A percentile compares a stretch with the other conserved stretches of the same genome.
These are phyloP conservation scores for Neltuma alba DNA, from an alignment of 306 rosid genomes.

Conservation along the genomic window DNA sequence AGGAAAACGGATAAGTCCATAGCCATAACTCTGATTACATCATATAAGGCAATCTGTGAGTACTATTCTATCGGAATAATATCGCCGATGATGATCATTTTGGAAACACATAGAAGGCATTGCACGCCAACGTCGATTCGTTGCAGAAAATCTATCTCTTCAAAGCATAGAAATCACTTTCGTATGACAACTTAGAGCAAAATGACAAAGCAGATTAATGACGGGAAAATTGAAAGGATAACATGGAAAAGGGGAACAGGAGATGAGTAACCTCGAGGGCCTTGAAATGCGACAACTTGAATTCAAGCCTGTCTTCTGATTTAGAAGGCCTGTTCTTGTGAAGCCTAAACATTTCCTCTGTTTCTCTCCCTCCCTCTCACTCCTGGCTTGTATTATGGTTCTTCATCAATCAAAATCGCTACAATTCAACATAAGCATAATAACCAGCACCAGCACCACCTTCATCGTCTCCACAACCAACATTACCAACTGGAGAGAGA, in stretches of 20 bases:
- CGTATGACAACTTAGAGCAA: neutral
- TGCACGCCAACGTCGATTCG: constrained; percentile 21
- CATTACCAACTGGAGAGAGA: constrained; percentile 60
- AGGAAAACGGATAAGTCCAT: neutral
- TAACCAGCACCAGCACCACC: constrained; percentile 14
- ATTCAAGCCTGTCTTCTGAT: constrained; percentile 60
- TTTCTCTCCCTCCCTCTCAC: neutral
- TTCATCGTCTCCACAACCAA: constrained; percentile 43
- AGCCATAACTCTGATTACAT: neutral
- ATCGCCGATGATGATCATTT: constrained; percentile 23
- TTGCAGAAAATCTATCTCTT: neutral
- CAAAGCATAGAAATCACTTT: neutral
- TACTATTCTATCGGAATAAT: neutral
- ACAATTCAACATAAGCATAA: constrained; percentile 8
- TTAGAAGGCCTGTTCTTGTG: constrained; percentile 61
- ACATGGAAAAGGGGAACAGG: neutral
- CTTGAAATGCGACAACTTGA: constrained; percentile 63
- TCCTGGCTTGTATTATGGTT: neutral
- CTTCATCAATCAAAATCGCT: constrained; percentile 20
- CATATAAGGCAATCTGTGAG: constrained; percentile 1
- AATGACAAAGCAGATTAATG: neutral
- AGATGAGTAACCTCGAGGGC: constrained; percentile 49
- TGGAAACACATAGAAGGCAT: constrained; percentile 8
- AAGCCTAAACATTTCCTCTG: constrained; percentile 68
- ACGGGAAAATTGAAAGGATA: neutral